These are phyloP conservation scores for Colletotrichum scovillei DNA, from an alignment of 2,329 filamentous ascomycete genomes.

Conservation along the genomic window DNA sequence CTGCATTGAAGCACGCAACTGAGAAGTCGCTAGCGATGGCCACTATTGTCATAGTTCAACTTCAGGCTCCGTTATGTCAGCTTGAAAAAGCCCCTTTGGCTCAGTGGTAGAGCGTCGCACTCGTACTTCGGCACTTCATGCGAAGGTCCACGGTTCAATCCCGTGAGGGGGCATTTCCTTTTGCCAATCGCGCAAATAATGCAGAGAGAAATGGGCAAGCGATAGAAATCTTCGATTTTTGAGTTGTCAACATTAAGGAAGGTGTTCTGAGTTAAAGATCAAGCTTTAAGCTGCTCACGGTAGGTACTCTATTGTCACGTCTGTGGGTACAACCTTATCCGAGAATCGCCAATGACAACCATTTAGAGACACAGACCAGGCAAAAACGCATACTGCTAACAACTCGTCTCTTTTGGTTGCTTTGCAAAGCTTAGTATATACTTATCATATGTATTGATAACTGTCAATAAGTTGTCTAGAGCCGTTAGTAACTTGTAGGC, in stretches of 20 bases:
- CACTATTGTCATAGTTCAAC: too few species aligned
- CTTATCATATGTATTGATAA: too few species aligned
- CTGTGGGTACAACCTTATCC: background rate
- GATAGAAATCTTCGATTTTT: background rate
- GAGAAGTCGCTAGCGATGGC: background rate
- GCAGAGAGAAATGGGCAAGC: too few species aligned
- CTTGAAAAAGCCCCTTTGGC: slow-evolving; percentile 11
- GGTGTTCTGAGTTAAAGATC: too few species aligned
- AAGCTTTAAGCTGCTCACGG: too few species aligned
- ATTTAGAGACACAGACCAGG: background rate
- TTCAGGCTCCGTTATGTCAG: background rate
- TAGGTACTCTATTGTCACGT: background rate
- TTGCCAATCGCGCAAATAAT: fast-evolving
- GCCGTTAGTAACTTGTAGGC: slow-evolving; percentile 42
- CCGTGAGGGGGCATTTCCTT: slow-evolving; percentile 21
- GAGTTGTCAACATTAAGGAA: too few species aligned
- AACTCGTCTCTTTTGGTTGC: background rate
- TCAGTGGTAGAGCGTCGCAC: slow-evolving; percentile 37
- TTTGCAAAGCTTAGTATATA: background rate
- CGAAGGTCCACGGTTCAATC: slow-evolving; percentile 37
- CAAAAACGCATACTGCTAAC: background rate
- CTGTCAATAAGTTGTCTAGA: background rate
- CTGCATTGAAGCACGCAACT: background rate
- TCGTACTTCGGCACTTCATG: slow-evolving; percentile 9
- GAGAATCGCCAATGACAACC: background rate